These are phyloP conservation scores for Eucalyptus erythrocorys DNA, from an alignment of 345 rosid genomes.

Conservation along the genomic window DNA sequence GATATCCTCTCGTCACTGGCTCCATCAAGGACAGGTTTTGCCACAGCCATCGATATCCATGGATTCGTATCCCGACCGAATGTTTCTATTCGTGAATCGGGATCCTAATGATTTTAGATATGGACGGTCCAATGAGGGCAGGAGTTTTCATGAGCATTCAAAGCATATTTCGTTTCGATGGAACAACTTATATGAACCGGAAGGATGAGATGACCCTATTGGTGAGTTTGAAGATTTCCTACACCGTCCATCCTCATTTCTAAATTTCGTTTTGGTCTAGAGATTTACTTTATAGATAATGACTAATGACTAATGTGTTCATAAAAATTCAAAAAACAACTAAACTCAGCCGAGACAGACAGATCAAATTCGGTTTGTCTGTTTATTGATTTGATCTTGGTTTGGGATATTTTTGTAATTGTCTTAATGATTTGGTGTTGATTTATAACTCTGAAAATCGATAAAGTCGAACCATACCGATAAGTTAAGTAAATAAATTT, in stretches of 20 bases:
- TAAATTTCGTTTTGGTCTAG: neutral
- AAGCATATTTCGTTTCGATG: neutral
- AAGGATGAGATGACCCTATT: neutral
- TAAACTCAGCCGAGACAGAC: neutral
- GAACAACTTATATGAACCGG: neutral
- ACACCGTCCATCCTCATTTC: neutral
- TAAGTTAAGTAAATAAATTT: neutral
- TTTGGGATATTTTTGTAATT: neutral
- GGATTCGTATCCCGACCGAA: neutral
- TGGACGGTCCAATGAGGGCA: neutral
- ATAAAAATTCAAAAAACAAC: neutral
- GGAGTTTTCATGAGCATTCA: neutral
- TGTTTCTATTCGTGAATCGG: neutral
- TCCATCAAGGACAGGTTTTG: neutral
- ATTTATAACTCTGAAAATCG: neutral
- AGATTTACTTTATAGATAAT: neutral
- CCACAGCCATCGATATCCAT: neutral
- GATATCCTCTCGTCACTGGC: neutral
- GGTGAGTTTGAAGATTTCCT: neutral
- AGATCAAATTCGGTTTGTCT: neutral
- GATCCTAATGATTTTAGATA: neutral
- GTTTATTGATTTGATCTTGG: neutral
- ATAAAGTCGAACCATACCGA: fast-evolving
- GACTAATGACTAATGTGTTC: neutral
- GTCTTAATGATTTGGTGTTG: neutral